Base-by-base conservation (phyloP, 768 basidiomycete genomes). In the Russula sp. region DNA sequence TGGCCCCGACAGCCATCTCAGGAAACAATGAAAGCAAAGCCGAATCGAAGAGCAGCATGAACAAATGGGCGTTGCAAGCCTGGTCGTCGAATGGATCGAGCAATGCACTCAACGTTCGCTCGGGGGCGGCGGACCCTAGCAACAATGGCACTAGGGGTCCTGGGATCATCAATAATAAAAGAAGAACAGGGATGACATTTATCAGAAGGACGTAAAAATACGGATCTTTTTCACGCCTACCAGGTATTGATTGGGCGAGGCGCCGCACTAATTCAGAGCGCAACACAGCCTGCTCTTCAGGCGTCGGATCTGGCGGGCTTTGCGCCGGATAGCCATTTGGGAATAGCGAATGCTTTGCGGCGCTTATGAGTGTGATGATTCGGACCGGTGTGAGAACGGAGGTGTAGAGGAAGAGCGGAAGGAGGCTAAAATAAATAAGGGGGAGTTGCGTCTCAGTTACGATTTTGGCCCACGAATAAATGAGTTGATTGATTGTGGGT, bases 311-410 rank as follows among this genome's bases (percentile, higher is more conserved):
- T 1, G 82, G 77, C 1, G 88, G 85, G 0, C 85, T 74, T 0
- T 86, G 84, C 0, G 83, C 90, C 1, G 93, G 94, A 75, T 92
- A 92, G 16, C 96, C 95, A 66, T 86, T 86, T 4, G 96, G 95
- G 72, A 96, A 98, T 30, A 98, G 79, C 9, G 87, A 81, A 10
- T 80, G 80, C 69, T 90, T 92, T 16, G 85, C 76, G 5, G 80
- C 71, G 42, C 83, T 81, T 42, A 86, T 77, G 30, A 82, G 73
- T 36, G 77, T 78, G 22, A 87, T 78, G 28, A 91, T 73, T 56
- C 82, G 80, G 6, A 77, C 65, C 6, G 83, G 77, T 1, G 84
- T 81, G 28, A 84, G 77, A 61, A 89, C 75, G 22, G 80, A 75
- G 0, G 77, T 78, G 66, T 80, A 79, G 54, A 97, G 76, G 55